Evolutionary conservation across 2,329 filamentous ascomycete genomes (phyloP).

Genomic region (Microdochium bolleyi): DNA sequence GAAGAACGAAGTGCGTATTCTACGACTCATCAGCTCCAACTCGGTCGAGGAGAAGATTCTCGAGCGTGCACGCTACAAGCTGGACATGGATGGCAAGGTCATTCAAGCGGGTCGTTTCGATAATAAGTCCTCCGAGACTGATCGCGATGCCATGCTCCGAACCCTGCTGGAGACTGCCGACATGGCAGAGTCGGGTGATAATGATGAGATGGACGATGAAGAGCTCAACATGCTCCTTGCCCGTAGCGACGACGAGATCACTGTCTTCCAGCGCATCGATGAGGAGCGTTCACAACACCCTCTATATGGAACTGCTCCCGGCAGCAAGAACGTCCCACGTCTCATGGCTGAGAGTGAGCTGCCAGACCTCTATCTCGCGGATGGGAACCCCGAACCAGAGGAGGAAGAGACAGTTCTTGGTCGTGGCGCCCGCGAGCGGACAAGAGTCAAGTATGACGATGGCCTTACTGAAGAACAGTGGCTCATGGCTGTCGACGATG

Average conservation of each 20-base stretch:
- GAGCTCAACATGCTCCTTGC: conserved; percentile 94
- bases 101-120: conserved; percentile 99
- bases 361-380: conserved; percentile 87
- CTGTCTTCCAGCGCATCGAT: conserved; percentile 75
- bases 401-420: conserved; percentile 72
- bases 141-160: conserved; percentile 92
- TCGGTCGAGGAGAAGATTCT: conserved; percentile 98
- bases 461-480: conserved; percentile 98
- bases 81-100: conserved; percentile 99
- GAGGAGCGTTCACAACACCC: conserved; percentile 59
- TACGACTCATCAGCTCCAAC: conserved; percentile 91
- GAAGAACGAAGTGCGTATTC: conserved; percentile 97
- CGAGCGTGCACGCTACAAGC: conserved; percentile 92
- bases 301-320: conserved; percentile 60
- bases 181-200: conserved; percentile 59
- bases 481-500: conserved; percentile 95
- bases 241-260: conserved; percentile 73
- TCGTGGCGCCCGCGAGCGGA: conserved; percentile 90
- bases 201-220: conserved; percentile 98
- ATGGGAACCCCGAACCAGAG: conserved; percentile 73
- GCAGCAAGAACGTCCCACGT: conserved; percentile 61
- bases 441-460: conserved; percentile 91
- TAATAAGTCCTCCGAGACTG: conserved; percentile 97
- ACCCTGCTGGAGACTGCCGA: conserved; percentile 84
- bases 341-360: conserved; percentile 83